These are phyloP conservation scores for Xylariales sp. DNA, from an alignment of 2,329 filamentous ascomycete genomes.

Conservation along the genomic window DNA sequence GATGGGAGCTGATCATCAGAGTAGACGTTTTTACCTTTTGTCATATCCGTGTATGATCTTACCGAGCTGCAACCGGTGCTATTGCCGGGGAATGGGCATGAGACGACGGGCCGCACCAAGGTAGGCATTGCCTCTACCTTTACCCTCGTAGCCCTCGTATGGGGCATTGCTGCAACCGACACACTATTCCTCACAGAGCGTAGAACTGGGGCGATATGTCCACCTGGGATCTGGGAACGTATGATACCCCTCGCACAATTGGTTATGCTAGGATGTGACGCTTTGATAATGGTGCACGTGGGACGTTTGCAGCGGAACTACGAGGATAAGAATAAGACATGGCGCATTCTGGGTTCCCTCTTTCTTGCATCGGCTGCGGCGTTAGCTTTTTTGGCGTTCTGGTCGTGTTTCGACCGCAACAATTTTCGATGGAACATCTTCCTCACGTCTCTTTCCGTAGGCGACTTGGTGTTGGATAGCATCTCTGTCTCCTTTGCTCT, in stretches of 20 bases:
- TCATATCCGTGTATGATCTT: conserved; percentile 19
- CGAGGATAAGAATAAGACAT: conserved; percentile 19
- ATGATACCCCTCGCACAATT: conserved; percentile 26
- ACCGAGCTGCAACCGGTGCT: conserved; percentile 15
- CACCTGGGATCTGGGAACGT: conserved; percentile 21
- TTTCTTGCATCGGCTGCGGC: conserved; percentile 19
- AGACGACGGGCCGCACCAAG: conserved; percentile 11
- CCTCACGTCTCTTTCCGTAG: conserved; percentile 21
- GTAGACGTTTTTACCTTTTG: conserved; percentile 28
- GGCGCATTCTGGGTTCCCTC: conserved; percentile 17
- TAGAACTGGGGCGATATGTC: conserved; percentile 26
- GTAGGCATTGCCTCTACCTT: conserved; percentile 13
- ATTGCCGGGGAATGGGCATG: conserved; percentile 19
- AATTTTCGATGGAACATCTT: conserved; percentile 27
- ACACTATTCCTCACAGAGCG: conserved; percentile 22
- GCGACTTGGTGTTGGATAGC: conserved; percentile 28
- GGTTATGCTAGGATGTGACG: conserved; percentile 24
- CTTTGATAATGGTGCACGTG: conserved; percentile 23
- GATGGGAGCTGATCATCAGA: background rate
- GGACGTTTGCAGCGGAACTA: conserved; percentile 21
- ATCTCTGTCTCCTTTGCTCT: conserved; percentile 18
- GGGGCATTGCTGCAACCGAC: conserved; percentile 26
- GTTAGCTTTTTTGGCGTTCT: conserved; percentile 21
- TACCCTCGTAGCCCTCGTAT: conserved; percentile 21
- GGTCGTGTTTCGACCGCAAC: conserved; percentile 22